Base-by-base conservation (phyloP, 306 rosid genomes). In the Gillenia trifoliata region DNA sequence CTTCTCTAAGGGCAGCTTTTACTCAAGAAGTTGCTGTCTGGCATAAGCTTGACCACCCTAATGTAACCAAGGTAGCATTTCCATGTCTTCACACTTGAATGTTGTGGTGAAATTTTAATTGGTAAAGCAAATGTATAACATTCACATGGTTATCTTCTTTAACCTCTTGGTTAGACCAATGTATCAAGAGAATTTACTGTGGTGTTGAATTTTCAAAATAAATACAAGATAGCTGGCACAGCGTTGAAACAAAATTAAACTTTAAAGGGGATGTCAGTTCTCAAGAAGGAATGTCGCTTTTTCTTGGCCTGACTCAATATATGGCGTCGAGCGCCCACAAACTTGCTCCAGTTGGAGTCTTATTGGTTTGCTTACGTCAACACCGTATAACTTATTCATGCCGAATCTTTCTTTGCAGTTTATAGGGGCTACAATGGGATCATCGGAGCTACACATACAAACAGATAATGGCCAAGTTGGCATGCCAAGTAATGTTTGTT, bases 31-130 rank as follows among this genome's bases (percentile, higher is more conserved):
- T 94, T 79, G 97, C 90, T 25, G 98, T 94, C 69, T 94, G 98
- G 98, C 97, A 94, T 86, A 94, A 90, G 81, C 98, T 94, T 86
- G 98, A 94, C 45, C 98, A 94, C 83, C 97, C 97, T 78, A 94
- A 94, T 82, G 95, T 94, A 72, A 94, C 97, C 64, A 91, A 91
- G 91, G 98, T 91, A 86, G 74, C 30, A 11, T 57, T 56, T 83
- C 30, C 55, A 11, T 64, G 56, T n/a, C 79, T 76, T 73, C 50
- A 41, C 60, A 16, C 20, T 45, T 10, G 2, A 16, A 60, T n/a
- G 25, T 6, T 59, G 11, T 50, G 28, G 52, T 23, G 2, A 33
- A 49, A 7, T 26, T 33, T 28, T 61, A 28, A 29, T 11, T 52
- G 47, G 36, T 4, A 55, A 22, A 16, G 8, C 54, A 23, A 23